These are phyloP conservation scores for Erythrobasidium yunnanense DNA, from an alignment of 768 basidiomycete genomes.

Conservation along the genomic window DNA sequence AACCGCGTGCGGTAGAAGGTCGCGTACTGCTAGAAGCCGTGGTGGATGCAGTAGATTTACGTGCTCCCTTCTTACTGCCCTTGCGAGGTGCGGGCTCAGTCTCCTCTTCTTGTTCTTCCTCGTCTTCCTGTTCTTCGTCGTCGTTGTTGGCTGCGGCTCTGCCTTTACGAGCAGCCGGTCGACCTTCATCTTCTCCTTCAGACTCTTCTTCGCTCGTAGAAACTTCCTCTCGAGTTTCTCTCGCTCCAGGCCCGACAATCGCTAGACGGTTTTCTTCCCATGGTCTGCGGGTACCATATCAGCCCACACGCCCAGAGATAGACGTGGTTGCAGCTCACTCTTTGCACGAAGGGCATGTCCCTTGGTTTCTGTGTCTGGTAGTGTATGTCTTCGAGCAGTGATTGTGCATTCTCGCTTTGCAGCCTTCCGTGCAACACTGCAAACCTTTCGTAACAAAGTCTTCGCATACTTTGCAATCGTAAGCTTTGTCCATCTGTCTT, in stretches of 20 bases:
- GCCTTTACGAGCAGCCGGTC: neutral
- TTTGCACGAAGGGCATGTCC: constrained; percentile 9
- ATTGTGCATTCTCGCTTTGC: constrained; percentile 22
- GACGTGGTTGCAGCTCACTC: too few species aligned
- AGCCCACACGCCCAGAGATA: too few species aligned
- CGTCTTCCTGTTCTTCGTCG: constrained; percentile 1
- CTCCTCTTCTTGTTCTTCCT: constrained; percentile 1
- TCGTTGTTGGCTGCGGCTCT: neutral
- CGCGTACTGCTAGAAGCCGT: neutral
- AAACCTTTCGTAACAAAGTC: constrained; percentile 28
- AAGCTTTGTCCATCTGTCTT: neutral
- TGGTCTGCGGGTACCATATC: too few species aligned
- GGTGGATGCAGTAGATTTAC: neutral
- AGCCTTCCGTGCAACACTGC: neutral
- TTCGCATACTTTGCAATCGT: constrained; percentile 21
- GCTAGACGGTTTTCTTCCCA: too few species aligned
- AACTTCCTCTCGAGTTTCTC: neutral
- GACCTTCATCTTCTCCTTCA: neutral
- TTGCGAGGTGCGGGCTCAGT: neutral
- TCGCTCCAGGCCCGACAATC: too few species aligned
- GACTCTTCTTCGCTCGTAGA: neutral
- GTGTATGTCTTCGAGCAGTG: constrained; percentile 3
- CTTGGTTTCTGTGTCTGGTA: neutral
- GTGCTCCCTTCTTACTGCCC: neutral
- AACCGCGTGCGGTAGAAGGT: neutral